A percentile compares a stretch with the other conserved stretches of the same genome.
Conservation (phyloP, 306 rosid genomes). For the Lithocarpus polystachyus region DNA sequence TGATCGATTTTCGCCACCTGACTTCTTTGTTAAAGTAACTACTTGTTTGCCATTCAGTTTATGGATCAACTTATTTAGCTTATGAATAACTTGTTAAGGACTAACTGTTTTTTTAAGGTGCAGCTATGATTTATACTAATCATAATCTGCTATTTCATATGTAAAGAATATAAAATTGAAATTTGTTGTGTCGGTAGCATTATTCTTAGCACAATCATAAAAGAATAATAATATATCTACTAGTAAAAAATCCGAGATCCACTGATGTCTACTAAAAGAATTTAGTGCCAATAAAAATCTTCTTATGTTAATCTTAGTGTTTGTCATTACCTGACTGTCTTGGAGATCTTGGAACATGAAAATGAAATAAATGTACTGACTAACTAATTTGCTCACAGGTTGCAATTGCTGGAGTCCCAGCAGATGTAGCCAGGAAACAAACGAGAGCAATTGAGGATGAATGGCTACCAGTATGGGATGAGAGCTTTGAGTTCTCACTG, state of each 20-base stretch:
- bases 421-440: slow-evolving; percentile 10
- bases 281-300: neutral
- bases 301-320: neutral
- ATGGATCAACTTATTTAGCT: no score
- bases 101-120: no score
- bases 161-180: no score
- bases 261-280: no score
- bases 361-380: neutral
- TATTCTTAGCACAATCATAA: no score
- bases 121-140: no score
- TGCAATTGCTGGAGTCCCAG: slow-evolving; percentile 58
- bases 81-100: no score
- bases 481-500: slow-evolving; percentile 46
- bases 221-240: no score
- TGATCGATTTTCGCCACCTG: slow-evolving; percentile 83
- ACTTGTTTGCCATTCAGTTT: no score
- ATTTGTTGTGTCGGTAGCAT: no score
- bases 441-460: slow-evolving; percentile 59
- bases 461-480: slow-evolving; percentile 84
- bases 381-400: slow-evolving; percentile 33
- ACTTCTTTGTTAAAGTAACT: slow-evolving; percentile 57
- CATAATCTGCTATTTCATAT: no score
- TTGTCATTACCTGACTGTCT: neutral
- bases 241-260: no score
- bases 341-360: neutral